Evolutionary conservation across 768 basidiomycete genomes (phyloP).

Genomic region (Agrocybe praecox): DNA sequence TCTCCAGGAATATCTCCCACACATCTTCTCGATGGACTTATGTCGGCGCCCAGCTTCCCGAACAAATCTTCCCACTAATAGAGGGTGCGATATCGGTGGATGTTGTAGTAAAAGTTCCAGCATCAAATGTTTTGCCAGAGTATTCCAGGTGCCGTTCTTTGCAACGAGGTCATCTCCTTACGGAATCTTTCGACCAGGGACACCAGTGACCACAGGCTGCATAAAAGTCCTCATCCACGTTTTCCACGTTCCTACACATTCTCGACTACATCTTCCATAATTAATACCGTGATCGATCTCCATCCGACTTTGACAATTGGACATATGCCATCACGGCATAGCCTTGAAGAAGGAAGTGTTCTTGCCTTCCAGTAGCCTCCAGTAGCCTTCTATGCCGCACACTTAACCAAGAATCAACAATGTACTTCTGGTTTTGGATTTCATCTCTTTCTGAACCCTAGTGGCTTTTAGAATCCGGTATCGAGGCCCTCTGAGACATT

Average conservation of each 20-base stretch:
- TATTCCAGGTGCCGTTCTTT: not conserved
- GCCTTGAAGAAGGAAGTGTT: not conserved
- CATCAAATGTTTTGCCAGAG: constrained; percentile 2
- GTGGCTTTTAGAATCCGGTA: not conserved
- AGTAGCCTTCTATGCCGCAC: not conserved
- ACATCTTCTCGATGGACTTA: not conserved
- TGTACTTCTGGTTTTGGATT: not conserved
- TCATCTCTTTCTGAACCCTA: not conserved
- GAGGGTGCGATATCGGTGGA: constrained; percentile 6
- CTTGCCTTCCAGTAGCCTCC: not conserved
- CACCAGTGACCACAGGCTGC: not conserved
- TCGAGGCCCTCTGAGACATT: not conserved
- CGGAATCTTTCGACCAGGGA: not conserved
- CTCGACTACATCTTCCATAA: not conserved
- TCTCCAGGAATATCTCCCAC: not conserved
- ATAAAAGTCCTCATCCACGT: not conserved
- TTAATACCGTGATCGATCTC: not conserved
- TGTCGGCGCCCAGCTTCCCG: not conserved
- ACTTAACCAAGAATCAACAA: not conserved
- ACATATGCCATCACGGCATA: not conserved
- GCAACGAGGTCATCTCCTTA: not conserved
- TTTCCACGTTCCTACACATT: not conserved
- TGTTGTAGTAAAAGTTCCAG: not conserved
- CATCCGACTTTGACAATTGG: not conserved
- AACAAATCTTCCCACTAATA: not conserved